These are phyloP conservation scores for Aspergillus cejpii DNA, from an alignment of 2,329 filamentous ascomycete genomes.

Conservation along the genomic window DNA sequence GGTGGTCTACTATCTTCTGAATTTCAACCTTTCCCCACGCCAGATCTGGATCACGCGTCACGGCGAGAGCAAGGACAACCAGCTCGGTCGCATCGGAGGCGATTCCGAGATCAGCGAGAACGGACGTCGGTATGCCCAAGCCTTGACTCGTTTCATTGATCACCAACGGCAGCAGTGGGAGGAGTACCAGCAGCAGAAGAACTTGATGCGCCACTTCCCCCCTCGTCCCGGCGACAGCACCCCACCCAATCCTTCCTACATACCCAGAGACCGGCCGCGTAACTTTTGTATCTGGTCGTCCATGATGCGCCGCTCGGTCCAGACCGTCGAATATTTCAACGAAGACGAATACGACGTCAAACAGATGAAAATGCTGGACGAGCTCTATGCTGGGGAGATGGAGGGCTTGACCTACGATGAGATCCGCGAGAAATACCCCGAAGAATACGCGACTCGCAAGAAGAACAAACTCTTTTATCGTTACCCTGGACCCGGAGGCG, in stretches of 20 bases:
- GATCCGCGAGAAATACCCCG: slow-evolving; percentile 68
- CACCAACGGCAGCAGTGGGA: slow-evolving; percentile 76
- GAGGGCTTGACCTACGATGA: slow-evolving; percentile 93
- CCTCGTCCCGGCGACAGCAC: slow-evolving; percentile 85
- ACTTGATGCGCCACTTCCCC: slow-evolving; percentile 73
- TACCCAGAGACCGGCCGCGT: slow-evolving; percentile 54
- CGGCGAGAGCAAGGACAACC: slow-evolving; percentile 84
- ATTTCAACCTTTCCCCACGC: slow-evolving; percentile 90
- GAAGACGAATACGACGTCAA: slow-evolving; percentile 96
- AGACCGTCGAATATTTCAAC: slow-evolving; percentile 84
- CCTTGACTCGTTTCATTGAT: slow-evolving; percentile 77
- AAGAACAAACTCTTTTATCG: slow-evolving; percentile 91
- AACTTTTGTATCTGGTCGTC: slow-evolving; percentile 99
- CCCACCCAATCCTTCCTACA: slow-evolving; percentile 81
- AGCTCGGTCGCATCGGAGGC: slow-evolving; percentile 80
- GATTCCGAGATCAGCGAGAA: slow-evolving; percentile 77
- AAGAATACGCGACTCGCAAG: slow-evolving; percentile 74
- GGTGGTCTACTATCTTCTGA: slow-evolving; percentile 89
- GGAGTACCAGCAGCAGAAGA: slow-evolving; percentile 70
- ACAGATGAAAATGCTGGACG: slow-evolving; percentile 96
- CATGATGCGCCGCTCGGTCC: slow-evolving; percentile 84
- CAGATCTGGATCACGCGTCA: slow-evolving; percentile 98
- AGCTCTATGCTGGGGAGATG: slow-evolving; percentile 86
- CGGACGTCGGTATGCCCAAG: slow-evolving; percentile 69
- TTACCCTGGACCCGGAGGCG: slow-evolving; percentile 90